A percentile compares a stretch with the other conserved stretches of the same genome.
Conservation (phyloP, 169 alveolate species). For the Plasmodium reichenowi region DNA sequence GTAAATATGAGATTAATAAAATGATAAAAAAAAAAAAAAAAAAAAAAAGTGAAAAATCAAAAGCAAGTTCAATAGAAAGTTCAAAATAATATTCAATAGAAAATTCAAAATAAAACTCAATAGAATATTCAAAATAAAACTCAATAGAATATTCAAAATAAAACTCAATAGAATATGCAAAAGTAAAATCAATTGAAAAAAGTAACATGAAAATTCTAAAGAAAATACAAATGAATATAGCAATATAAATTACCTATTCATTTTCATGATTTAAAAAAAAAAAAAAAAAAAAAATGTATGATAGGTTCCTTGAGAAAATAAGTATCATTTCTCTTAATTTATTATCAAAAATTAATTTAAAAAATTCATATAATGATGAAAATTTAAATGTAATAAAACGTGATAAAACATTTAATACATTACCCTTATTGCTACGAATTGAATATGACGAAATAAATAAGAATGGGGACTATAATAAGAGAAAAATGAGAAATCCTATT, state of each 20-base stretch:
- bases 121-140: too few relatives aligned
- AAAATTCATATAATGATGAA: constrained; percentile 9
- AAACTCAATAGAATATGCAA: too few relatives aligned
- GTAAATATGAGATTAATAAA: not conserved
- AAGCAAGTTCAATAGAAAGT: too few relatives aligned
- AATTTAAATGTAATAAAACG: constrained; percentile 19
- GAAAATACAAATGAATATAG: not conserved
- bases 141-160: too few relatives aligned
- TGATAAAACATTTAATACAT: constrained; percentile 3
- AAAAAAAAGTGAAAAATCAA: not conserved
- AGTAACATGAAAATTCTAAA: not conserved
- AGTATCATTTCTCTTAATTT: constrained; percentile 48
- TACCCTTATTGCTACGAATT: constrained; percentile 31
- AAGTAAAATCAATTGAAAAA: not conserved
- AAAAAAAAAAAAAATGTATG: constrained; percentile 58
- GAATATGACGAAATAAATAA: not conserved
- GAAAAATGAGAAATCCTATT: constrained; percentile 13
- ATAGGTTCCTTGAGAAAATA: constrained; percentile 38
- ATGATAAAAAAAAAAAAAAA: not conserved
- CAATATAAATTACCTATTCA: too few relatives aligned
- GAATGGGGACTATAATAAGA: constrained; percentile 1
- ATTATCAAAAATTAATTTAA: constrained; percentile 13
- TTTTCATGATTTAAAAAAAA: not conserved
- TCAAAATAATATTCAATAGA: too few relatives aligned
- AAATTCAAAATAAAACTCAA: not conserved